Percentiles rank a stretch among this genome's conserved stretches.
phyloP scores from a whole-genome alignment of 106 monocot genomes.

The Dioscorea dumetorum region DNA sequence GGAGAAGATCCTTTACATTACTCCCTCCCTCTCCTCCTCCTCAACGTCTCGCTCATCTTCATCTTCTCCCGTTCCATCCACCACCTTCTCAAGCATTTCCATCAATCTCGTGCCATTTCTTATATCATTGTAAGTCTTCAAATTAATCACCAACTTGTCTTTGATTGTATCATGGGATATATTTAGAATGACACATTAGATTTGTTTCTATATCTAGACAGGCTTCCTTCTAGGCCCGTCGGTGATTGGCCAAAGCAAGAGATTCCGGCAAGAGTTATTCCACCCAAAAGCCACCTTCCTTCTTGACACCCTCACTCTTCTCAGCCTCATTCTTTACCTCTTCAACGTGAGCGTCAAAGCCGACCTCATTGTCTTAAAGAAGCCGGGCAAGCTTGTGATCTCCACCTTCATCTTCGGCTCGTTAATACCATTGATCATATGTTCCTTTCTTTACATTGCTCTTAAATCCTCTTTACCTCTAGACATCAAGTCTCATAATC shows the following conservation, averaged over 20 bases:
- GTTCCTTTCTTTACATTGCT: background rate
- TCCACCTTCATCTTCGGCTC: conserved; percentile 17
- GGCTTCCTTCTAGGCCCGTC: conserved; percentile 39
- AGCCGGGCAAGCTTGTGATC: conserved; percentile 15
- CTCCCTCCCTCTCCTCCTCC: conserved; percentile 24
- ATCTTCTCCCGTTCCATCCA: conserved; percentile 8
- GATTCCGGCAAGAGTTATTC: conserved; percentile 10
- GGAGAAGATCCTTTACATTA: conserved; percentile 23
- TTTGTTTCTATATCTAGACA: conserved; percentile 1
- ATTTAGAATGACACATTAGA: too few species aligned
- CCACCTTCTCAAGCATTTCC: conserved; percentile 15
- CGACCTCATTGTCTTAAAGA: conserved; percentile 32
- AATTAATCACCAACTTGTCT: too few species aligned
- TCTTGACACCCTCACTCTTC: conserved; percentile 18
- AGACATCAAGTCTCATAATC: background rate
- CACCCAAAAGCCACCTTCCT: conserved; percentile 12
- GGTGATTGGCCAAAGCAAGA: conserved; percentile 9
- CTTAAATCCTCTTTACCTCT: background rate
- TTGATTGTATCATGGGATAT: too few species aligned
- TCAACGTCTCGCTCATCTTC: conserved; percentile 19
- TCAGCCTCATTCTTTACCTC: conserved; percentile 29
- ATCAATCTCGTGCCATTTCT: conserved; percentile 17
- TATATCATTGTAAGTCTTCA: conserved; percentile 16
- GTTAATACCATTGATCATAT: conserved; percentile 12
- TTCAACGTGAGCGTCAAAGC: conserved; percentile 44